A percentile compares a stretch with the other conserved stretches of the same genome.
These are phyloP conservation scores for Cystobasidium tubakii DNA, from an alignment of 768 basidiomycete genomes.

Conservation along the genomic window DNA sequence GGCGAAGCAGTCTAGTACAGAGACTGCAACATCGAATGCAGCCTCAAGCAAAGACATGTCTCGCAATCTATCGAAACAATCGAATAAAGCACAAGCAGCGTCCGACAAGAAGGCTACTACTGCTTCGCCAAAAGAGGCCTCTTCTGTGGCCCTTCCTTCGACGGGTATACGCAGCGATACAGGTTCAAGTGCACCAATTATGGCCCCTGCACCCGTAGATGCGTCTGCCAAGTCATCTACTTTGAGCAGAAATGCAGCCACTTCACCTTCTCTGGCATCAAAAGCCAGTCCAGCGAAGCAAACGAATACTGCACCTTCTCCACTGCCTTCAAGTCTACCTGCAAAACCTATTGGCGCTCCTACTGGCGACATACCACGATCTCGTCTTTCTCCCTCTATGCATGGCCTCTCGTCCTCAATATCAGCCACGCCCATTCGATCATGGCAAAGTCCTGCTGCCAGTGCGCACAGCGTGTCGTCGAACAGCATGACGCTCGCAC, in stretches of 20 bases:
- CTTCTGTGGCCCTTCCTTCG: background rate
- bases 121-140: background rate
- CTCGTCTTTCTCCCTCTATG: slow-evolving; percentile 2
- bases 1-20: background rate
- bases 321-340: background rate
- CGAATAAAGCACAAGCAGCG: background rate
- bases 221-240: background rate
- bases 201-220: background rate
- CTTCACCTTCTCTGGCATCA: background rate
- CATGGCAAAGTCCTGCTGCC: background rate
- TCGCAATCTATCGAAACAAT: background rate
- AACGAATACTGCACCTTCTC: background rate
- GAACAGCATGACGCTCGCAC: background rate
- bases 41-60: background rate
- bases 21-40: background rate
- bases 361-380: background rate
- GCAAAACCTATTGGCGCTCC: slow-evolving; percentile 2
- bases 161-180: background rate
- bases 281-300: background rate
- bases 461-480: background rate
- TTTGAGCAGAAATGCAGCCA: background rate
- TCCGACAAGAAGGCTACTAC: background rate
- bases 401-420: background rate
- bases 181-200: background rate
- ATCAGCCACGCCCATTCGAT: background rate